Evolutionary conservation across 2,329 filamentous ascomycete species (phyloP).

Genomic region (Pseudogymnoascus sp.): DNA sequence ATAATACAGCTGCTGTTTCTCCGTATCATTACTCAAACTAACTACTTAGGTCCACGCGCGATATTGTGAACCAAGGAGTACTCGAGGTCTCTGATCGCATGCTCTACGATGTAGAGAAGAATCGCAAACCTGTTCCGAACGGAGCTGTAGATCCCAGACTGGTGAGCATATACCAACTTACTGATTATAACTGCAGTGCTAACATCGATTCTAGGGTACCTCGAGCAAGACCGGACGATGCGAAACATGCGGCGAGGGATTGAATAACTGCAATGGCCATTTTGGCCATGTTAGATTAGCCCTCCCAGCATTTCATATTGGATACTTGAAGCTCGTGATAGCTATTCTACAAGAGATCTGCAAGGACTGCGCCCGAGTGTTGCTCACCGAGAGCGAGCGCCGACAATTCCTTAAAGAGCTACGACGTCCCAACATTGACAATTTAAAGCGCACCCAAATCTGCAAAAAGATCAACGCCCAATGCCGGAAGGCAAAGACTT

Average conservation of each 20-base stretch:
- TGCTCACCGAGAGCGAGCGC: constrained; percentile 74
- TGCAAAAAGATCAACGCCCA: constrained; percentile 84
- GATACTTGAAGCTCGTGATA: constrained; percentile 90
- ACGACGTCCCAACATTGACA: constrained; percentile 75
- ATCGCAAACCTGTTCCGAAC: constrained; percentile 67
- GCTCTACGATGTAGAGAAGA: constrained; percentile 82
- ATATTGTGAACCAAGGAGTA: constrained; percentile 92
- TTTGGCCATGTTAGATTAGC: constrained; percentile 90
- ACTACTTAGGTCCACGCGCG: constrained; percentile 65
- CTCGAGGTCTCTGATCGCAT: constrained; percentile 90
- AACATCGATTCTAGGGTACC: constrained; percentile 49
- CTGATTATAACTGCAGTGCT: constrained; percentile 13
- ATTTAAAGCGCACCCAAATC: constrained; percentile 72
- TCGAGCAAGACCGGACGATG: constrained; percentile 77
- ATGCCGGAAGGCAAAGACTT: constrained; percentile 78
- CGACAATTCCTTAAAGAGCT: constrained; percentile 72
- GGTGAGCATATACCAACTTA: constrained; percentile 31
- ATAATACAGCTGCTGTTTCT: constrained; percentile 27
- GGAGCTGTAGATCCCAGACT: constrained; percentile 83
- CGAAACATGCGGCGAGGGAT: constrained; percentile 70
- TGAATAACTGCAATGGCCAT: constrained; percentile 86
- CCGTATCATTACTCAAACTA: constrained; percentile 26
- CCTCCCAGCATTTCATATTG: constrained; percentile 89
- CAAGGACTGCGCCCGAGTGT: constrained; percentile 81
- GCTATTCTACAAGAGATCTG: constrained; percentile 90